Evolutionary conservation across 2,329 filamentous ascomycete species (phyloP).

Genomic region (Fusarium temperatum): DNA sequence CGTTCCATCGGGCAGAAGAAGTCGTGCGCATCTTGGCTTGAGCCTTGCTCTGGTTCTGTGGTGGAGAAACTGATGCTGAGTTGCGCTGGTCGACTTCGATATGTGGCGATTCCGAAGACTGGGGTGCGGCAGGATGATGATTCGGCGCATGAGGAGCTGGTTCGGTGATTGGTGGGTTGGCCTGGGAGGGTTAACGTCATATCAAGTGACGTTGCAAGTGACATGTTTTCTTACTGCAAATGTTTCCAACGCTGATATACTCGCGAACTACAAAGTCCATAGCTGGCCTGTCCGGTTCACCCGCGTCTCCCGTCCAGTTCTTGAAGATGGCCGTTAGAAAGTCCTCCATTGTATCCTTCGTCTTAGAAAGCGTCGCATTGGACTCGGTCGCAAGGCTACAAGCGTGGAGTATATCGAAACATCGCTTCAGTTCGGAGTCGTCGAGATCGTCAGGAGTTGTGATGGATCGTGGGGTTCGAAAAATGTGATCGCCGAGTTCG

Average conservation of each 20-base stretch:
- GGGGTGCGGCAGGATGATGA: slow-evolving; percentile 24
- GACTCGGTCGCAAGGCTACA: slow-evolving; percentile 43
- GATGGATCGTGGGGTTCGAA: slow-evolving; percentile 34
- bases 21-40: slow-evolving; percentile 9
- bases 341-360: slow-evolving; percentile 44
- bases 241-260: slow-evolving; percentile 37
- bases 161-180: slow-evolving; percentile 26
- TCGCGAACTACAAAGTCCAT: slow-evolving; percentile 45
- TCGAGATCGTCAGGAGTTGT: slow-evolving; percentile 40
- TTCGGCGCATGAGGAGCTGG: slow-evolving; percentile 23
- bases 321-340: slow-evolving; percentile 46
- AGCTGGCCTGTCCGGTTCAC: slow-evolving; percentile 28
- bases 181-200: slow-evolving; percentile 11
- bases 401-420: slow-evolving; percentile 47
- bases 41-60: slow-evolving; percentile 17
- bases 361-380: slow-evolving; percentile 34
- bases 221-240: slow-evolving; percentile 41
- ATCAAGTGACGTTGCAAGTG: background rate
- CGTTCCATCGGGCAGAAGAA: slow-evolving; percentile 42
- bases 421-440: slow-evolving; percentile 41
- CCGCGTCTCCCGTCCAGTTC: slow-evolving; percentile 33
- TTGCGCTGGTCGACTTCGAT: slow-evolving; percentile 41
- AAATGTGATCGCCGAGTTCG: slow-evolving; percentile 27
- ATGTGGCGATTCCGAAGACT: slow-evolving; percentile 41
- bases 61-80: slow-evolving; percentile 43